Percentiles rank a stretch among this genome's conserved stretches.
phyloP scores from a whole-genome alignment of 768 basidiomycete genomes.

The Stropharia rugosoannulata region DNA sequence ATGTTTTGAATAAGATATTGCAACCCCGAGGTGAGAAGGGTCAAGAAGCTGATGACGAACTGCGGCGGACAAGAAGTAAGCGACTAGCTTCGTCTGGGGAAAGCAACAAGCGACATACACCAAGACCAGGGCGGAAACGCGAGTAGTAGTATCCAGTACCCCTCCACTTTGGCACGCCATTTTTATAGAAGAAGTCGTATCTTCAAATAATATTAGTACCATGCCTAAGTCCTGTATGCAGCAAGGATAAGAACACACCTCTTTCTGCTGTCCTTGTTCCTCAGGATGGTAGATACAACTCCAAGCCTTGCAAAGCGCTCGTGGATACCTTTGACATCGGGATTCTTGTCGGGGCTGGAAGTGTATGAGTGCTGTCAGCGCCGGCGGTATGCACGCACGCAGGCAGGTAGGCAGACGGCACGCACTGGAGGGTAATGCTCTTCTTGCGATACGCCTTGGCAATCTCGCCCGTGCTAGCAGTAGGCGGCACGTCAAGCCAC shows the following conservation, averaged over 20 bases:
- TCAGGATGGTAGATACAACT: conserved; percentile 78
- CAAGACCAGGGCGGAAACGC: conserved; percentile 91
- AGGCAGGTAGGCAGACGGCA: conserved; percentile 10
- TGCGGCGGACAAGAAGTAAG: conserved; percentile 25
- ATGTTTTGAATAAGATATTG: conserved; percentile 81
- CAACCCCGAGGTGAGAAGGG: conserved; percentile 70
- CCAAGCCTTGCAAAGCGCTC: conserved; percentile 93
- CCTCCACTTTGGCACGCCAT: conserved; percentile 95
- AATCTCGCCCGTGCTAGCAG: conserved; percentile 76
- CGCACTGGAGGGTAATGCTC: conserved; percentile 88
- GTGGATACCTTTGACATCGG: conserved; percentile 73
- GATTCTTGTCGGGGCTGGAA: conserved; percentile 93
- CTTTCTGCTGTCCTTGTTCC: conserved; percentile 72
- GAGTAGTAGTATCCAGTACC: conserved; percentile 97
- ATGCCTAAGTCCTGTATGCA: neutral
- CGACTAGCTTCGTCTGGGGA: conserved; percentile 5
- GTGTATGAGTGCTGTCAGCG: neutral
- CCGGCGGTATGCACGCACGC: neutral
- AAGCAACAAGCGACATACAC: conserved; percentile 39
- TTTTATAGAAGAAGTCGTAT: conserved; percentile 95
- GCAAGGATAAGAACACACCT: conserved; percentile 46
- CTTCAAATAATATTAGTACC: conserved; percentile 33
- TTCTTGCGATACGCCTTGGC: conserved; percentile 89
- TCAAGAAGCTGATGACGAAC: conserved; percentile 79
- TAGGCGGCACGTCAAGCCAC: conserved; percentile 78